These are phyloP conservation scores for Herpotrichia juniperi DNA, from an alignment of 2,329 filamentous ascomycete species.

Conservation along the genomic window DNA sequence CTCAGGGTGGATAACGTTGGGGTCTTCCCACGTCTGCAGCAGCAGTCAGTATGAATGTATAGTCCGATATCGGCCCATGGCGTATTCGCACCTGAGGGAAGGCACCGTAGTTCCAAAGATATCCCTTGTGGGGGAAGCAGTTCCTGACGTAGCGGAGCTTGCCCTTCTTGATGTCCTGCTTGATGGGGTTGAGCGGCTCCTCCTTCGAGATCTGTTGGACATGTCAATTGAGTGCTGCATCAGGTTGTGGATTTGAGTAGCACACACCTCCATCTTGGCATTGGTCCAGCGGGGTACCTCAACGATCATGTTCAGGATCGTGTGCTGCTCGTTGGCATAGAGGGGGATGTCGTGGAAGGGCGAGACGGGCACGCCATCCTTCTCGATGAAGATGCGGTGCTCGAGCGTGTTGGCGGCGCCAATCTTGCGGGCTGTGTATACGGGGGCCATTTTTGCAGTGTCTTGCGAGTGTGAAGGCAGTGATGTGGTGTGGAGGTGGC, in stretches of 20 bases:
- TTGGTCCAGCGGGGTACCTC: constrained; percentile 99
- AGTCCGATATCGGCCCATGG: constrained; percentile 34
- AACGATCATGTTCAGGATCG: constrained; percentile 97
- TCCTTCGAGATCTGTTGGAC: constrained; percentile 89
- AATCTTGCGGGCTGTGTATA: constrained; percentile 84
- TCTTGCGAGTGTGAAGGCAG: not conserved
- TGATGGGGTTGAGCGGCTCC: constrained; percentile 97
- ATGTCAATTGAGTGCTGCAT: constrained; percentile 24
- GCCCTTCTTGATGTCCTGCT: constrained; percentile 99
- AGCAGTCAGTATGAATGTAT: constrained; percentile 35
- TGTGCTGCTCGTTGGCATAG: constrained; percentile 95
- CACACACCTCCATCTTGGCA: constrained; percentile 93
- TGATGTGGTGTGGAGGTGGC: constrained; percentile 38
- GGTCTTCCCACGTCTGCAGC: constrained; percentile 95
- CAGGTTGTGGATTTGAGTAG: constrained; percentile 18
- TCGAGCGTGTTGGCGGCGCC: constrained; percentile 91
- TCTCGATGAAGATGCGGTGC: constrained; percentile 97
- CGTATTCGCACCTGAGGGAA: constrained; percentile 82
- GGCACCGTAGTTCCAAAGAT: constrained; percentile 99
- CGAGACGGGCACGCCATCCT: constrained; percentile 91
- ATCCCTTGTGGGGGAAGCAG: constrained; percentile 99
- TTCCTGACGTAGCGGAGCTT: constrained; percentile 99
- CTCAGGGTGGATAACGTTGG: constrained; percentile 93
- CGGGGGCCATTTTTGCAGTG: constrained; percentile 29
- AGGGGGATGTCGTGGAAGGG: constrained; percentile 99